Percentiles rank a stretch among this genome's conserved stretches.
These are phyloP conservation scores for Geoglossum cookeanum DNA, from an alignment of 2,329 filamentous ascomycete species.

Conservation along the genomic window DNA sequence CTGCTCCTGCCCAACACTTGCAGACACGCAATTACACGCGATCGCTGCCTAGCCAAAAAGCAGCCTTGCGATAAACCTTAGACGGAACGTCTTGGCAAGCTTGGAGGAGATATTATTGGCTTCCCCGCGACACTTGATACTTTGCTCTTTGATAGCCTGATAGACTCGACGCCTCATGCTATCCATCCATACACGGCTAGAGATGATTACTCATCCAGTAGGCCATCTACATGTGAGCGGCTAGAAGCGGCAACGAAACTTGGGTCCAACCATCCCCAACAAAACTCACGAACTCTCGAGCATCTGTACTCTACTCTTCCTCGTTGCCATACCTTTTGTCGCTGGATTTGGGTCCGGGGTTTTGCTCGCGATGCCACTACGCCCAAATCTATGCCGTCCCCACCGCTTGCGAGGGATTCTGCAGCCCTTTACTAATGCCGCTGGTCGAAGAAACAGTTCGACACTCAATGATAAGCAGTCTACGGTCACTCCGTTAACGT, in stretches of 20 bases:
- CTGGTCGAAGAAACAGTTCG: background rate
- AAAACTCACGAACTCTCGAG: background rate
- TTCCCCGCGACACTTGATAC: too few relatives aligned
- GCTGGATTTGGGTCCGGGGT: background rate
- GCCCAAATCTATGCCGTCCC: background rate
- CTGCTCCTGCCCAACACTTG: background rate
- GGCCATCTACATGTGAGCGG: background rate
- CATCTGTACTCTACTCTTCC: too few relatives aligned
- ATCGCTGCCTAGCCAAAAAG: background rate
- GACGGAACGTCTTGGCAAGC: background rate
- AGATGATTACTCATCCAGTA: too few relatives aligned
- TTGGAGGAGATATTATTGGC: too few relatives aligned
- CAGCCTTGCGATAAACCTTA: background rate
- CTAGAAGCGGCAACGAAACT: background rate
- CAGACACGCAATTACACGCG: background rate
- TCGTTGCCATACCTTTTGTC: background rate
- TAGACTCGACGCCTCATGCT: too few relatives aligned
- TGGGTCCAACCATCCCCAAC: background rate
- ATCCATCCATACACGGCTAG: too few relatives aligned
- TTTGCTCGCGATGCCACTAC: background rate
- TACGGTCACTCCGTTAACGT: conserved; percentile 34
- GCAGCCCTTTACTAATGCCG: background rate
- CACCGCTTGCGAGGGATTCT: background rate
- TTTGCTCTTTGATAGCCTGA: too few relatives aligned
- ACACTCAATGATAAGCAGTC: background rate